Base-by-base conservation (phyloP, 768 basidiomycete genomes). In the Kwoniella newhampshirensis region DNA sequence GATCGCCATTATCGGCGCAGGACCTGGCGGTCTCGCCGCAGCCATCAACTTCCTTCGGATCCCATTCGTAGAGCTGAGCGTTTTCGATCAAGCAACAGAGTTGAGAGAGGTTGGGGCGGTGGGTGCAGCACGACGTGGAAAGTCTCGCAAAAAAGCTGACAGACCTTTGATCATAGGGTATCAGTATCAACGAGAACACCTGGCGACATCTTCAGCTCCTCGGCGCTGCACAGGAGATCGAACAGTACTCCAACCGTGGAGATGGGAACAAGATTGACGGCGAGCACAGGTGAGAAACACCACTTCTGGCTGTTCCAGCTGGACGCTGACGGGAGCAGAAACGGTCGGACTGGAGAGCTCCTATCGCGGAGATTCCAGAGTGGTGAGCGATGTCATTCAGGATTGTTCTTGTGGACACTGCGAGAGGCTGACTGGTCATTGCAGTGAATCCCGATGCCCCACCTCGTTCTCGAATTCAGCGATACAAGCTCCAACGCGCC, bases 91-190 rank as follows among this genome's bases (percentile, higher is more conserved):
- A 42, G 70, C 70, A 9, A 48, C 28, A 8, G 70, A 67, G 42
- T 36, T 71, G 18, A 25, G 58, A 32, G 70, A 71, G 47, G 59
- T 71, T 35, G 70, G 70, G 13, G 70, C 70, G 4, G 66, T 68
- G 28, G 52, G 66, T 62, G 43, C 7, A 37, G n/a, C n/a, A n/a
- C n/a, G 17, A 20, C 12, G 32, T 37, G 20, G 37, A 5, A 3
- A 26, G n/a, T 25, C 40, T 41, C 6, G 5, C 17, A 21, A 41
- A 15, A 17, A 21, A 41, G 40, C 5, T n/a, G 40, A 7, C 40
- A 41, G 21, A 13, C 17, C 11, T 32, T 41, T 4, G 49, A 51
- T 20, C 15, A n/a, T 40, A 64, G 63, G 70, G 69, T 8, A 71
- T 71, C 49, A 57, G 51, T 23, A 54, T 71, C 18, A 58, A 62